Evolutionary conservation across 805 yeast species (phyloP).

Genomic region (Myxozyma udenii): DNA sequence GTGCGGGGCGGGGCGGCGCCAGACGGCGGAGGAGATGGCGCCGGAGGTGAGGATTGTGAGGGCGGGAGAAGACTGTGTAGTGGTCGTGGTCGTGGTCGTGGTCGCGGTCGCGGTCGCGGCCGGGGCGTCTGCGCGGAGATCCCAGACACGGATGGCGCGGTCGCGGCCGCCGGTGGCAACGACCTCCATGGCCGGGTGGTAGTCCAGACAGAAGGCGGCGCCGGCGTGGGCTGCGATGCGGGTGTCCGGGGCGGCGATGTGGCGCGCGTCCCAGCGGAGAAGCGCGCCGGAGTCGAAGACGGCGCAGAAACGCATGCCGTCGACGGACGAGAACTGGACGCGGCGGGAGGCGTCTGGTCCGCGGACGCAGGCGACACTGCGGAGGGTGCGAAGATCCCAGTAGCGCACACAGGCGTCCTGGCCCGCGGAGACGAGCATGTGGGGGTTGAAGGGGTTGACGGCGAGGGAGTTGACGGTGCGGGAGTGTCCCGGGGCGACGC

Average conservation of each 20-base stretch:
- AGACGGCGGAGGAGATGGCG: conserved; percentile 72
- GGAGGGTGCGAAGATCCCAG: conserved; percentile 76
- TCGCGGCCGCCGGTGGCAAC: conserved; percentile 93
- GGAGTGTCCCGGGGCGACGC: conserved; percentile 39
- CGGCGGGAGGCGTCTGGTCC: conserved; percentile 70
- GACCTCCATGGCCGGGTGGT: conserved; percentile 81
- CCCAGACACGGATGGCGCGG: conserved; percentile 76
- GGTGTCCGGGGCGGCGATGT: conserved; percentile 56
- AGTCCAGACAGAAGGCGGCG: conserved; percentile 81
- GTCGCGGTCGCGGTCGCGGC: no score
- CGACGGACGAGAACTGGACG: conserved; percentile 53
- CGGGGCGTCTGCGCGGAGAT: no score
- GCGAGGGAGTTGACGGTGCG: conserved; percentile 56
- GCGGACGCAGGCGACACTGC: conserved; percentile 52
- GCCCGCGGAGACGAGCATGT: conserved; percentile 68
- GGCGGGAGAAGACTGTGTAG: conserved; percentile 31
- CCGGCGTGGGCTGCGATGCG: conserved; percentile 86
- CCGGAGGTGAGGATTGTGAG: conserved; percentile 73
- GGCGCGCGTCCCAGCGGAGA: conserved; percentile 82
- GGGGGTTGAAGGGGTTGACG: conserved; percentile 62
- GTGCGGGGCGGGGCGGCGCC: conserved; percentile 51
- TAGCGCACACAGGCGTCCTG: conserved; percentile 70
- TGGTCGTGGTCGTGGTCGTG: no score
- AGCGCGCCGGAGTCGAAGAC: conserved; percentile 87
- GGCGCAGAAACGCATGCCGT: conserved; percentile 60